Conservation (phyloP, 768 basidiomycete genomes). For the Xerocomellus amylosporus region DNA sequence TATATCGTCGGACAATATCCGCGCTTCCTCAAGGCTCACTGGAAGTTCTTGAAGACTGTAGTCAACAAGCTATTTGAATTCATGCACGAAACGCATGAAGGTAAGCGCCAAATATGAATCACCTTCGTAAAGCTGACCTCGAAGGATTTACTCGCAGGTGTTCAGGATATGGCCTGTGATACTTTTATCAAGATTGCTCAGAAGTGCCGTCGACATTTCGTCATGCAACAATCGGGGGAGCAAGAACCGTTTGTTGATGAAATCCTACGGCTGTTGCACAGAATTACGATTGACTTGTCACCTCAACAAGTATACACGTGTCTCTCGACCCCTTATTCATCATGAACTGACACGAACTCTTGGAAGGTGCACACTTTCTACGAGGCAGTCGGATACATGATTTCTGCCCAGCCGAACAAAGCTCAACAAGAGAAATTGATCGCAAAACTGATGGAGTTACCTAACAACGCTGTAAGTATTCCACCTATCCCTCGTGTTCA, state of each 20-base stretch:
- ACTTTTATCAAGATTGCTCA: slow-evolving; percentile 99
- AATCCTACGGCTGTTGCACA: slow-evolving; percentile 85
- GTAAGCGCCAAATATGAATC: slow-evolving; percentile 32
- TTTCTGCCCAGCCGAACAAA: slow-evolving; percentile 97
- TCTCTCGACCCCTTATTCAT: background rate
- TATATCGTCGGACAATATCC: slow-evolving; percentile 99
- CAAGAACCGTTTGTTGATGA: slow-evolving; percentile 98
- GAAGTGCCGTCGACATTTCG: slow-evolving; percentile 96
- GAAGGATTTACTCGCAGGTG: slow-evolving; percentile 50
- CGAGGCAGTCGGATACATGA: slow-evolving; percentile 99
- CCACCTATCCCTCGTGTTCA: background rate
- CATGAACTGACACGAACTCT: slow-evolving; percentile 8
- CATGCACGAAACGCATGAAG: slow-evolving; percentile 99
- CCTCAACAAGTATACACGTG: slow-evolving; percentile 64
- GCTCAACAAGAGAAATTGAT: slow-evolving; percentile 95
- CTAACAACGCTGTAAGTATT: slow-evolving; percentile 86
- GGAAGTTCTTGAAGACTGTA: slow-evolving; percentile 99
- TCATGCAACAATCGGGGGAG: slow-evolving; percentile 97
- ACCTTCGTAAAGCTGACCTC: slow-evolving; percentile 3
- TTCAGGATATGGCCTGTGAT: slow-evolving; percentile 99
- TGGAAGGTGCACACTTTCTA: slow-evolving; percentile 91
- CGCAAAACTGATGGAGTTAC: slow-evolving; percentile 92
- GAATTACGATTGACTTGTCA: slow-evolving; percentile 91
- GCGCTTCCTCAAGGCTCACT: slow-evolving; percentile 98
- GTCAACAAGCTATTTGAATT: slow-evolving; percentile 99